Conservation (phyloP, 1,139 yeast species). For the Pichia norvegensis region DNA sequence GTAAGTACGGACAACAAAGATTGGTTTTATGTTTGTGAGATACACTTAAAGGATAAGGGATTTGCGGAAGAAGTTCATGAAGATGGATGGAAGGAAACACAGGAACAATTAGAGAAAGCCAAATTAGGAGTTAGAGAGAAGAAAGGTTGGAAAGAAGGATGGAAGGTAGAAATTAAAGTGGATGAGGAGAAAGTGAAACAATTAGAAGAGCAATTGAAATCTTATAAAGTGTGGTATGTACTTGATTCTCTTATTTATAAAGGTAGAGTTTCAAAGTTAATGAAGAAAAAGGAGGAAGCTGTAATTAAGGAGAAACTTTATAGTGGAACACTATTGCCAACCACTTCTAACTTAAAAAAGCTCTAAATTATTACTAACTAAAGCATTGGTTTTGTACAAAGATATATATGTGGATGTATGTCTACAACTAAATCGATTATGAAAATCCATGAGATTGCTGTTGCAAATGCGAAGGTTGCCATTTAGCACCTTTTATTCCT, state of each 20-base stretch:
- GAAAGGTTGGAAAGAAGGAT: constrained; percentile 5
- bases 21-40: constrained; percentile 43
- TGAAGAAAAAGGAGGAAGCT: constrained; percentile 18
- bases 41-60: constrained; percentile 38
- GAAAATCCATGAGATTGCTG: background rate
- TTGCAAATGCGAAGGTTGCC: background rate
- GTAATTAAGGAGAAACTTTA: constrained; percentile 17
- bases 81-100: constrained; percentile 4
- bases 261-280: constrained; percentile 21
- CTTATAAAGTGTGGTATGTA: constrained; percentile 19
- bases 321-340: constrained; percentile 25
- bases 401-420: constrained; percentile 1
- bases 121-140: background rate
- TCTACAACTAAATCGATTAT: background rate
- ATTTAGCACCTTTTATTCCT: constrained; percentile 28
- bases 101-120: constrained; percentile 1
- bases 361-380: background rate
- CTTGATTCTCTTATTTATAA: constrained; percentile 24
- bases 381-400: background rate
- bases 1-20: constrained; percentile 32
- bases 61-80: constrained; percentile 30
- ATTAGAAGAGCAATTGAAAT: constrained; percentile 14
- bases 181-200: constrained; percentile 4
- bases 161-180: constrained; percentile 3
- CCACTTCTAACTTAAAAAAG: background rate